Evolutionary conservation across 2,329 filamentous ascomycete species (phyloP).

Genomic region (Calycina marina): DNA sequence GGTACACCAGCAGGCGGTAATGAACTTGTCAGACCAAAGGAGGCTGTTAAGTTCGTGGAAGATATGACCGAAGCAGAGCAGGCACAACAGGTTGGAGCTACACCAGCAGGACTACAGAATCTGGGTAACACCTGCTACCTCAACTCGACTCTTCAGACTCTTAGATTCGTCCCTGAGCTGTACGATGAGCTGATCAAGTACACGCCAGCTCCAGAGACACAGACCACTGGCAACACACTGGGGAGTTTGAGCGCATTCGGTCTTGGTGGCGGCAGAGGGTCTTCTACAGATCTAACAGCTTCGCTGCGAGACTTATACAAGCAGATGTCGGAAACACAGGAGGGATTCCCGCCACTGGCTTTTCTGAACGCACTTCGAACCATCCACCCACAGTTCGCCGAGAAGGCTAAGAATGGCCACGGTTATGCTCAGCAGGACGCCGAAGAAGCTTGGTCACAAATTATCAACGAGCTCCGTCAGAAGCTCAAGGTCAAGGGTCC

Average conservation of each 20-base stretch:
- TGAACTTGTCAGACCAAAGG: slow-evolving; percentile 58
- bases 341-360: slow-evolving; percentile 67
- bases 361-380: slow-evolving; percentile 71
- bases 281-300: slow-evolving; percentile 54
- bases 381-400: slow-evolving; percentile 83
- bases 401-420: slow-evolving; percentile 66
- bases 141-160: slow-evolving; percentile 89
- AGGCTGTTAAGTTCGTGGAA: slow-evolving; percentile 78
- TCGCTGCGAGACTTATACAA: slow-evolving; percentile 75
- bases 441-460: slow-evolving; percentile 96
- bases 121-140: slow-evolving; percentile 97
- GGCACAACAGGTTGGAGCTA: slow-evolving; percentile 69
- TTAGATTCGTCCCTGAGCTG: slow-evolving; percentile 80
- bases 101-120: slow-evolving; percentile 77
- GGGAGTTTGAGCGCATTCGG: slow-evolving; percentile 30
- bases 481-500: slow-evolving; percentile 54
- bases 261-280: slow-evolving; percentile 28
- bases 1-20: slow-evolving; percentile 58
- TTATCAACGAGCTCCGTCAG: slow-evolving; percentile 67
- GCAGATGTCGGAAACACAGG: slow-evolving; percentile 78
- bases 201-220: slow-evolving; percentile 24
- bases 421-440: slow-evolving; percentile 97
- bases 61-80: slow-evolving; percentile 95
- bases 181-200: slow-evolving; percentile 63
- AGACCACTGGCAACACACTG: slow-evolving; percentile 18